Percentiles rank a stretch among this genome's conserved stretches.
phyloP scores from a whole-genome alignment of 257 asterid genomes.

The Solanum bukasovii region DNA sequence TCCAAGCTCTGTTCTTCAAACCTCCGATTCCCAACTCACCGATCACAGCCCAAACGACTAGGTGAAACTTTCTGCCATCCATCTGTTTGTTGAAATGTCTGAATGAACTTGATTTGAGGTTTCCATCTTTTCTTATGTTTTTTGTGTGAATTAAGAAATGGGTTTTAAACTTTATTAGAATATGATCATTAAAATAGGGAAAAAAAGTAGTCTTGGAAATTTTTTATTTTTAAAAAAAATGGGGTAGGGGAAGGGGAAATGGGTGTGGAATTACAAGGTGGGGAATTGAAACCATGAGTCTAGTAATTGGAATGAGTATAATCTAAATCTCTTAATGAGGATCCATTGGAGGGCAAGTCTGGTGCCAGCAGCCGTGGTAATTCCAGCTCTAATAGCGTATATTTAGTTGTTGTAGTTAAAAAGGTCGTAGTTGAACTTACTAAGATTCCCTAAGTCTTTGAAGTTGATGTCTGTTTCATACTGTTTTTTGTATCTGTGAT shows the following conservation, averaged over 20 bases:
- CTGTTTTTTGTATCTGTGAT: background rate
- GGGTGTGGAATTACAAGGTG: background rate
- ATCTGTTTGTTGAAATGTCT: background rate
- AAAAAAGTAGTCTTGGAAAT: background rate
- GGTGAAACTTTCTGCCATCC: background rate
- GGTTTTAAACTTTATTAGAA: background rate
- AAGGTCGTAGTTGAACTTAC: background rate
- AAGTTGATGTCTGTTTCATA: background rate
- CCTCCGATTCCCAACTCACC: background rate
- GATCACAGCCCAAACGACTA: background rate
- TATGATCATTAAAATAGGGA: background rate
- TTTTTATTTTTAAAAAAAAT: background rate
- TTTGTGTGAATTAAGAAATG: background rate
- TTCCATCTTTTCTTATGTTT: background rate
- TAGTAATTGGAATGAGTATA: background rate
- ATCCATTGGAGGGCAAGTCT: background rate
- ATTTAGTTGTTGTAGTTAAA: background rate
- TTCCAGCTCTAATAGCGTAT: background rate
- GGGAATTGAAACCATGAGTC: background rate
- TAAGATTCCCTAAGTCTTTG: background rate
- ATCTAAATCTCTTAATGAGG: rapidly evolving
- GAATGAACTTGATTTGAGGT: background rate
- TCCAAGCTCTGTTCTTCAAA: background rate
- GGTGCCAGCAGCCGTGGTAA: background rate
- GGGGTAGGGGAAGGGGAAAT: background rate